phyloP scores from a whole-genome alignment of 2,329 filamentous ascomycete species.

The Chaetothyriales sp. region DNA sequence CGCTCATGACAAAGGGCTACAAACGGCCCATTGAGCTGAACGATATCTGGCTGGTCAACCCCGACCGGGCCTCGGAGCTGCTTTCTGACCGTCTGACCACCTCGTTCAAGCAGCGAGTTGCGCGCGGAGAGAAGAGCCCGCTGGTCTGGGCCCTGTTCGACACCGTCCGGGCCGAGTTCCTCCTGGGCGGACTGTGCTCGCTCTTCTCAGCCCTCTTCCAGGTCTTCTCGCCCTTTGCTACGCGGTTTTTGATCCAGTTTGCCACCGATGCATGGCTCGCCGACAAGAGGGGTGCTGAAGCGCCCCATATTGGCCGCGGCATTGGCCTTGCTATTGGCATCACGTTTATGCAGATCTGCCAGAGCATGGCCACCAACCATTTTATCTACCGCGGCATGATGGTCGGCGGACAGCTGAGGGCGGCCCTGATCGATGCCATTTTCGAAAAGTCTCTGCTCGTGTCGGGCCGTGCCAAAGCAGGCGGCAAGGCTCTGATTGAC shows the following conservation, averaged over 20 bases:
- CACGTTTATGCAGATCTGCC: slow-evolving; percentile 67
- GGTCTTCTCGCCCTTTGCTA: slow-evolving; percentile 68
- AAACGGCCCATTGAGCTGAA: slow-evolving; percentile 65
- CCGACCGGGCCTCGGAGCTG: slow-evolving; percentile 54
- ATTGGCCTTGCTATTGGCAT: slow-evolving; percentile 74
- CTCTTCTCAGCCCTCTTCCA: slow-evolving; percentile 56
- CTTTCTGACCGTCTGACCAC: slow-evolving; percentile 51
- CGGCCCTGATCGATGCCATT: slow-evolving; percentile 67
- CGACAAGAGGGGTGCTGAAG: slow-evolving; percentile 32
- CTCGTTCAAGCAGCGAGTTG: slow-evolving; percentile 54
- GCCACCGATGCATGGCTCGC: slow-evolving; percentile 65
- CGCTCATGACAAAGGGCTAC: slow-evolving; percentile 76
- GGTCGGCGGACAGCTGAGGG: slow-evolving; percentile 69
- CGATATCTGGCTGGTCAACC: slow-evolving; percentile 83
- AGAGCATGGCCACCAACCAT: slow-evolving; percentile 71
- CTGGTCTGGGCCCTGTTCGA: slow-evolving; percentile 72
- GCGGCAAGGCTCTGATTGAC: slow-evolving; percentile 41
- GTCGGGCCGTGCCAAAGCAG: slow-evolving; percentile 74
- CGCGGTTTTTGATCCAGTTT: slow-evolving; percentile 77
- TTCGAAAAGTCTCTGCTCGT: slow-evolving; percentile 88
- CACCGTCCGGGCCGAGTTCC: slow-evolving; percentile 71
- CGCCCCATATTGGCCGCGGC: slow-evolving; percentile 57
- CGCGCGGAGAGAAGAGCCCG: slow-evolving; percentile 55
- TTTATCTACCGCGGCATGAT: slow-evolving; percentile 90
- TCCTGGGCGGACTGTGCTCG: slow-evolving; percentile 65